A percentile compares a stretch with the other conserved stretches of the same genome.
phyloP scores from a whole-genome alignment of 2,329 filamentous ascomycete genomes.

The Epichloe festucae region DNA sequence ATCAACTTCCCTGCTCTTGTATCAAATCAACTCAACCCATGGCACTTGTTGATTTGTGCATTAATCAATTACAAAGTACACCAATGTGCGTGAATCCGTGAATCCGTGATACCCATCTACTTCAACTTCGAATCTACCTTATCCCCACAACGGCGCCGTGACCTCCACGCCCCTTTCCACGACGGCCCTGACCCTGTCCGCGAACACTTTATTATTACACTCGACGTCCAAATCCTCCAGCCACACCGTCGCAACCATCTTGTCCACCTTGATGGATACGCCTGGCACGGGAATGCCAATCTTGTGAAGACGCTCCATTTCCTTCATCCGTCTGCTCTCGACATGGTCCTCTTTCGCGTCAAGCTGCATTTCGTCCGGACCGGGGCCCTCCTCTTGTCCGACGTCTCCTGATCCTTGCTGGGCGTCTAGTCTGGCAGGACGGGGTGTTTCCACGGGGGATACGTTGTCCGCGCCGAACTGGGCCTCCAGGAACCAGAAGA shows the following conservation, averaged over 20 bases:
- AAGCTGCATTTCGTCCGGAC: constrained; percentile 6
- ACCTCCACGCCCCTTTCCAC: constrained; percentile 84
- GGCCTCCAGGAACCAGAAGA: constrained; percentile 93
- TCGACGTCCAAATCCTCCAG: constrained; percentile 86
- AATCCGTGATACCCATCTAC: too few species aligned
- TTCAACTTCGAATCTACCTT: too few species aligned
- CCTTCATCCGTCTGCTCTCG: constrained; percentile 47
- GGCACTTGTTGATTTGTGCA: background rate
- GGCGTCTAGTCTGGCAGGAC: background rate
- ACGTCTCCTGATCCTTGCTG: background rate
- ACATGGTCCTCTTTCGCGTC: constrained; percentile 23
- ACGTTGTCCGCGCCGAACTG: constrained; percentile 85
- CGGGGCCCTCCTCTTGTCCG: constrained; percentile 4
- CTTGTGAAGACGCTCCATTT: constrained; percentile 66
- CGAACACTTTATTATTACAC: constrained; percentile 63
- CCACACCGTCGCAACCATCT: constrained; percentile 79
- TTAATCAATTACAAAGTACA: background rate
- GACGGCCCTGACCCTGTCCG: constrained; percentile 75
- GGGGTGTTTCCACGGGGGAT: constrained; percentile 57
- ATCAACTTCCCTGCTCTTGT: too few species aligned
- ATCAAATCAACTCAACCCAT: too few species aligned
- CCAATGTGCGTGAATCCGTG: too few species aligned
- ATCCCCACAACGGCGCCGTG: constrained; percentile 60
- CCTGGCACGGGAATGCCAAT: constrained; percentile 86
- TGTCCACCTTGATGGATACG: constrained; percentile 75